Base-by-base conservation (phyloP, 176 grass and related monocot genomes). In the Triticum turgidum region DNA sequence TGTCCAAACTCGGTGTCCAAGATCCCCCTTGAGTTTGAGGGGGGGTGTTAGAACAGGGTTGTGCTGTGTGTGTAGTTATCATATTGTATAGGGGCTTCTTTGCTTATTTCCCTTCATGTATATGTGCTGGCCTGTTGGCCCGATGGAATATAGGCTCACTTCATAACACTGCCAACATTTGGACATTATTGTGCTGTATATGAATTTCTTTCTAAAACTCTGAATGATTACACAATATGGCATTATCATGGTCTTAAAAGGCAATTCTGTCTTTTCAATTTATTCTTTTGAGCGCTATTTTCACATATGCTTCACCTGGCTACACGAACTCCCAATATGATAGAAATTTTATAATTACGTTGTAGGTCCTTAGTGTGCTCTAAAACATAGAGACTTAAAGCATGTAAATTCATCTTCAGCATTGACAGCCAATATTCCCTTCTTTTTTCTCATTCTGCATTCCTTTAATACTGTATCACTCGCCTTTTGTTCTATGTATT, bases 401-500 rank as follows among this genome's bases (percentile, higher is more conserved):
- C 34, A 35, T 77, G 35, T 21, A 37, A 37, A 69, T 69, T 69
- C 15, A 69, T 9, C 17, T 70, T 52, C 21, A 73, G 27, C 54
- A 84, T 61, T 47, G 47, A 20, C 33, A 44, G 42, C 42, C 42
- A 44, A 52, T 65, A 82, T 75, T 75, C 58, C 73, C 34, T 78
- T 79, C 77, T 54, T 29, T 79, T 67, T 61, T 64, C 27, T 61
- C 30, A 25, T 80, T 66, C 78, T 77, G 18, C 47, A 52, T 20
- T 80, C 56, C 78, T 77, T 5, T 37, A 64, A 69, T 85, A 11
- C 49, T 80, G 21, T 71, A 74, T 86, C 41, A 73, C 5, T 24
- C 42, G 20, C 25, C 21, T 73, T 35, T 83, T 59, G 4, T 61
- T 88, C 52, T 76, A 18, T 80, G 17, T 82, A 69, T 78, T 88